A percentile compares a stretch with the other conserved stretches of the same genome.
Conservation (phyloP, 768 basidiomycete species). For the Tephrocybe sp. region DNA sequence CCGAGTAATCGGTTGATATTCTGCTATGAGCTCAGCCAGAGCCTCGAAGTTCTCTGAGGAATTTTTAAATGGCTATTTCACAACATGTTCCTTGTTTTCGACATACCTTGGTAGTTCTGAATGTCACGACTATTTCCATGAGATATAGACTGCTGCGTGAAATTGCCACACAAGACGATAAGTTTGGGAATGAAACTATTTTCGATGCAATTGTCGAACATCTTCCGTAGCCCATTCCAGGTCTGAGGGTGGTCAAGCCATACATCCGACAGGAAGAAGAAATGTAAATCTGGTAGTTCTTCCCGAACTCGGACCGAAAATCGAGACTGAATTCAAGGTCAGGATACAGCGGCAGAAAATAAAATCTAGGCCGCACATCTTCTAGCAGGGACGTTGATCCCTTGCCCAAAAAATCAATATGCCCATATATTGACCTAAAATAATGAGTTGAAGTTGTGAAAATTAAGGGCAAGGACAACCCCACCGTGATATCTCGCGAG, state of each 20-base stretch:
- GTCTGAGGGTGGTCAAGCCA: constrained; percentile 92
- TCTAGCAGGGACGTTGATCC: constrained; percentile 88
- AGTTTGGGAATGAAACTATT: constrained; percentile 85
- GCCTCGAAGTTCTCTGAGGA: constrained; percentile 79
- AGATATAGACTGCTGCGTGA: constrained; percentile 78
- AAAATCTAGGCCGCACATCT: constrained; percentile 60
- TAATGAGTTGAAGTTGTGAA: constrained; percentile 9
- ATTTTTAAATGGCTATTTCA: background rate
- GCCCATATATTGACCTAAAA: constrained; percentile 86
- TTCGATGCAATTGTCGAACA: constrained; percentile 90
- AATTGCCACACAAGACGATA: constrained; percentile 94
- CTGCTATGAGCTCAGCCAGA: constrained; percentile 80
- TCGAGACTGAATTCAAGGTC: constrained; percentile 45
- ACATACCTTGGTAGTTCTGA: constrained; percentile 82
- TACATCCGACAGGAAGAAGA: constrained; percentile 94
- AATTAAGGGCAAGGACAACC: constrained; percentile 15
- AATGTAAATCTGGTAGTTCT: constrained; percentile 75
- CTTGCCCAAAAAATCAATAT: constrained; percentile 96
- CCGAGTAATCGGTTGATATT: constrained; percentile 76
- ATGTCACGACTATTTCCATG: constrained; percentile 79
- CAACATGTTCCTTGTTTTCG: background rate
- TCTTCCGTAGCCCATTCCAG: constrained; percentile 71
- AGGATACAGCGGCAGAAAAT: constrained; percentile 7
- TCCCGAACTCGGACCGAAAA: constrained; percentile 61
- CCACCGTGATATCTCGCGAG: constrained; percentile 79